Evolutionary conservation across 1,284 basidiomycete species (phyloP).

Genomic region (Ustilago sp.): DNA sequence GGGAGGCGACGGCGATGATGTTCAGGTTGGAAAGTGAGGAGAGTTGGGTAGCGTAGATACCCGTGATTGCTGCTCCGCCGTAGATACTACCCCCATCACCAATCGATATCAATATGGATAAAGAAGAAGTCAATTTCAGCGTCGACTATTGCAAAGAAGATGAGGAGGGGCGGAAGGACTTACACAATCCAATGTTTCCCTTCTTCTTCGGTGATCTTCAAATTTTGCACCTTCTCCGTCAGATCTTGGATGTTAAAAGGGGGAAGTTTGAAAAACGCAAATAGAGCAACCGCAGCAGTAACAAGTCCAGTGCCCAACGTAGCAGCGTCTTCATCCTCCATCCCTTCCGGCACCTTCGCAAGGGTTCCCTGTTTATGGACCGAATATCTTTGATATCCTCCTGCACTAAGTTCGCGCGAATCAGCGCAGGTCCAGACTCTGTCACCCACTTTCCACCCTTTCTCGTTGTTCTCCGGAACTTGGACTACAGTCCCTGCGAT

Average conservation of each 20-base stretch:
- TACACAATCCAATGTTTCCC: slow-evolving; percentile 47
- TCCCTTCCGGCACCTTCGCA: slow-evolving; percentile 30
- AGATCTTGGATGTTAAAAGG: not conserved
- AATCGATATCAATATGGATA: too few species aligned
- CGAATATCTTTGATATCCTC: slow-evolving; percentile 55
- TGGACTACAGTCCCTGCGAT: slow-evolving; percentile 72
- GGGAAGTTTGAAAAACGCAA: slow-evolving; percentile 56
- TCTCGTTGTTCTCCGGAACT: slow-evolving; percentile 70
- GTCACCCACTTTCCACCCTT: slow-evolving; percentile 71
- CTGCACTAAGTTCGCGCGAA: slow-evolving; percentile 51
- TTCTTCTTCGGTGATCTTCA: not conserved
- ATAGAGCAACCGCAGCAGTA: slow-evolving; percentile 64
- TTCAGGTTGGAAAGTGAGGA: slow-evolving; percentile 40
- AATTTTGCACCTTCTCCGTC: not conserved
- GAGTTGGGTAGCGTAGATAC: slow-evolving; percentile 60
- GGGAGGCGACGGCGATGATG: slow-evolving; percentile 55
- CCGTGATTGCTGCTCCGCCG: slow-evolving; percentile 62
- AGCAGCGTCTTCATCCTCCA: slow-evolving; percentile 53
- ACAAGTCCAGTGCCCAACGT: slow-evolving; percentile 65
- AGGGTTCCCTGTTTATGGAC: slow-evolving; percentile 49
- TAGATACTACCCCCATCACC: slow-evolving; percentile 27
- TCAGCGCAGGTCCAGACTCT: slow-evolving; percentile 67
- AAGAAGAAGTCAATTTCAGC: too few species aligned
- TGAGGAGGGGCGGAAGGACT: slow-evolving; percentile 2
- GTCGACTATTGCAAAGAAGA: not conserved